These are phyloP conservation scores for Coemansia sp. DNA, from an alignment of 192 early-diverging fungal genomes.

Conservation along the genomic window DNA sequence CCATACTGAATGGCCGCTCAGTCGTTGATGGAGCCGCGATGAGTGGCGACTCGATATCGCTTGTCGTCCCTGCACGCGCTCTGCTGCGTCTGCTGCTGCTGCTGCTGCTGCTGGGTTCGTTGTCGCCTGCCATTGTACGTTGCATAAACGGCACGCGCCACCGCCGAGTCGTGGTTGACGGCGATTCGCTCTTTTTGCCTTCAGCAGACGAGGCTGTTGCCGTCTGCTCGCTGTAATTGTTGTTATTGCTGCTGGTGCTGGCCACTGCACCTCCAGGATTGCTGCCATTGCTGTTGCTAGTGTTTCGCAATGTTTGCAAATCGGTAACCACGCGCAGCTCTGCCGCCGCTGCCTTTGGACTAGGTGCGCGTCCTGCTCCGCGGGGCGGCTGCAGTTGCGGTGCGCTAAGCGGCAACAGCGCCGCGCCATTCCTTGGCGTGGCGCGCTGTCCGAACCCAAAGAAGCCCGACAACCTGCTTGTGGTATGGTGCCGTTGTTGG, in stretches of 20 bases:
- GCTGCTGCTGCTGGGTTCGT: constrained; percentile 7
- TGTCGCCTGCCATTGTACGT: not conserved
- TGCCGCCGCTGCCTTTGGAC: not conserved
- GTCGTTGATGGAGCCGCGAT: constrained; percentile 12
- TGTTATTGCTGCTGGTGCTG: not conserved
- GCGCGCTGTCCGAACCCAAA: constrained; percentile 50
- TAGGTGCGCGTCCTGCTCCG: not conserved
- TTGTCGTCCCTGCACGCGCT: constrained; percentile 52
- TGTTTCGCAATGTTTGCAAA: constrained; percentile 29
- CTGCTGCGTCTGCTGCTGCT: constrained; percentile 25
- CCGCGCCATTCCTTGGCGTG: not conserved
- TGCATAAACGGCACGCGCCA: constrained; percentile 1
- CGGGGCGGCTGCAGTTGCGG: constrained; percentile 9
- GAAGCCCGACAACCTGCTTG: constrained; percentile 46
- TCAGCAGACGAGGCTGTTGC: constrained; percentile 5
- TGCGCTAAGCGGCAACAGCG: constrained; percentile 13
- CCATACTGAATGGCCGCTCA: constrained; percentile 48
- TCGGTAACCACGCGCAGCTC: constrained; percentile 47
- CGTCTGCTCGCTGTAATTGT: constrained; percentile 5
- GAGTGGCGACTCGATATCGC: constrained; percentile 49
- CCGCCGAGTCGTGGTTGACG: not conserved
- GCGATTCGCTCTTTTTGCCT: constrained; percentile 3
- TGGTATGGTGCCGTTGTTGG: constrained; percentile 7
- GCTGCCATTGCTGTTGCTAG: not conserved
- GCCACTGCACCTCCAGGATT: too few relatives aligned